Evolutionary conservation across 2,329 filamentous ascomycete genomes (phyloP), one percentile per base, ranked within the genome.

Genomic region (Fusarium miscanthi): DNA sequence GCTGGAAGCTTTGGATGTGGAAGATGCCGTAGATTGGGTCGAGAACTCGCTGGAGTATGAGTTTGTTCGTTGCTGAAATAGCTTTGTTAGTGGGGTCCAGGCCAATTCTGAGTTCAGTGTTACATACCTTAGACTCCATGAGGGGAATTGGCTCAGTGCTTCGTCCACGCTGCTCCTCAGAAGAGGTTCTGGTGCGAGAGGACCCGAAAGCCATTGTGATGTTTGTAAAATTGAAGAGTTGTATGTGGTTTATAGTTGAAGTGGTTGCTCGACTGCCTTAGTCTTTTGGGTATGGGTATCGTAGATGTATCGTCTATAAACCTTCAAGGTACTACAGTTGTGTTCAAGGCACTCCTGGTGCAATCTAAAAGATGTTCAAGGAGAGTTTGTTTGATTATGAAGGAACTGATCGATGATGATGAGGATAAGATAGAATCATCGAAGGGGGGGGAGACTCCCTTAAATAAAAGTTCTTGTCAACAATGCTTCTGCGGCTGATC

Each of bases 1-100:
- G 67, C 81, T 80, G 23, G 81, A 75, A 10, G 76, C 73, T 62
- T 79, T 81, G 63, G 80, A 75, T 46, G 75, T 75, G 42, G 78
- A 76, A 23, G 78, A 71, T 31, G 77, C 73, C 12, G 74, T 62
- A 23, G 78, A 75, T 25, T 73, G 72, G 40, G 72, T 53, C 19
- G 78, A 80, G 41, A 65, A 57, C 25, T 79, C 73, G 72, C 78
- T 79, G 17, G 79, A 78, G 59, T 76, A 80, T 41, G 80, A 80
- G 56, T 74, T 68, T 38, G 78, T 77, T 27, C 77, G 77, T 72
- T 77, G 72, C 69, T 75, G 53, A 19, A 57, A 63, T 45, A 40
- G 40, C 37, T 52, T 58, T 68, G 70, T 80, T 61, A 79, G 74
- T 63, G 37, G 35, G 48, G 51, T 41, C 59, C 38, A 49, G 33